Conservation (phyloP, 495 filamentous ascomycete species). For the Letharia columbiana region DNA sequence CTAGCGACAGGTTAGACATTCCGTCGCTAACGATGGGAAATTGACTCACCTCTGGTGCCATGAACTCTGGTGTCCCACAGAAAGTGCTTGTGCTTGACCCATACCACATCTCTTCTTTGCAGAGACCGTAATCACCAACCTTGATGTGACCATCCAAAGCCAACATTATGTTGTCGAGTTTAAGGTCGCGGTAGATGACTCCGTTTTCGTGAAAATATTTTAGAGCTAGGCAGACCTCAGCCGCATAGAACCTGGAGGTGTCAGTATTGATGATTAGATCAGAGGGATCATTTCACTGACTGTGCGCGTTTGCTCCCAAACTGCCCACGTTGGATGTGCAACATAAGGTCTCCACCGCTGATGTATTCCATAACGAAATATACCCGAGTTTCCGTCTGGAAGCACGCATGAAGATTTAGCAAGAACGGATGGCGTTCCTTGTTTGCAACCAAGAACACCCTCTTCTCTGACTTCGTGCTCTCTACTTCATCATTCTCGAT, state of each 20-base stretch:
- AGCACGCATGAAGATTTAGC: slow-evolving; percentile 91
- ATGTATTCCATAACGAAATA: slow-evolving; percentile 99
- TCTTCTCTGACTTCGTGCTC: slow-evolving; percentile 94
- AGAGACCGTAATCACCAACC: slow-evolving; percentile 96
- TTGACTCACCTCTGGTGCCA: slow-evolving; percentile 84
- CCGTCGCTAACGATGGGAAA: neutral
- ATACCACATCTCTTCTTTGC: slow-evolving; percentile 99
- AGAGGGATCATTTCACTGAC: slow-evolving; percentile 44
- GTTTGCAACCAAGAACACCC: slow-evolving; percentile 94
- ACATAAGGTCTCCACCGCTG: slow-evolving; percentile 96
- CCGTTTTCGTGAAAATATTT: slow-evolving; percentile 99
- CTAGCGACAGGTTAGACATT: slow-evolving; percentile 34
- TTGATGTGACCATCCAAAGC: slow-evolving; percentile 97
- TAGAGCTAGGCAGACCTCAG: slow-evolving; percentile 91
- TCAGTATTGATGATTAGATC: slow-evolving; percentile 4
- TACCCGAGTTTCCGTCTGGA: slow-evolving; percentile 96
- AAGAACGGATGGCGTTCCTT: slow-evolving; percentile 97
- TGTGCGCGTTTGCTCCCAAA: slow-evolving; percentile 95
- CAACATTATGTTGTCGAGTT: slow-evolving; percentile 96
- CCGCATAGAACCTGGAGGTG: slow-evolving; percentile 79
- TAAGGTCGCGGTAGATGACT: slow-evolving; percentile 98
- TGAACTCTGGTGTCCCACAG: slow-evolving; percentile 98
- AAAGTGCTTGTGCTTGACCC: slow-evolving; percentile 95
- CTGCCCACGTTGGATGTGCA: slow-evolving; percentile 94
- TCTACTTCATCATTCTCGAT: slow-evolving; percentile 99